Percentiles rank a stretch among this genome's conserved stretches.
These are phyloP conservation scores for Colletotrichum sp. DNA, from an alignment of 2,329 filamentous ascomycete genomes.

Conservation along the genomic window DNA sequence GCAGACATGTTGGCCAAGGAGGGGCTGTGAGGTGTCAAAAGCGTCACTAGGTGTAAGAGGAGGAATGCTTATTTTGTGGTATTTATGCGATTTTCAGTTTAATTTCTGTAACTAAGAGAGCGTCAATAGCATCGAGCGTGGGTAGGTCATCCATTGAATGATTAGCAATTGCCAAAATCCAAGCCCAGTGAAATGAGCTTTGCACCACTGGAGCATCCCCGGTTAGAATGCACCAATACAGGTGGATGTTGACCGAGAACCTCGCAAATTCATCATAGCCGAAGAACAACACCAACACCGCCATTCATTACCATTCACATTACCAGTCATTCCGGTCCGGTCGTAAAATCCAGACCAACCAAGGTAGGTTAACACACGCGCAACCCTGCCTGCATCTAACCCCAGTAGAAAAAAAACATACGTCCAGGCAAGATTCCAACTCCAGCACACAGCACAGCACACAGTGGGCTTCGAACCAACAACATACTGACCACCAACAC, in stretches of 20 bases:
- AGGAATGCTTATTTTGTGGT: background rate
- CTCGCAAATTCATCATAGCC: background rate
- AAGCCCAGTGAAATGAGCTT: background rate
- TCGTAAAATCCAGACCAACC: background rate
- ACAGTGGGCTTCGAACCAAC: background rate
- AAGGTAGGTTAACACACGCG: background rate
- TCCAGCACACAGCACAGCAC: background rate
- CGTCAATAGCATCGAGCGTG: background rate
- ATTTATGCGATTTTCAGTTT: background rate
- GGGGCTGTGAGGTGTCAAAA: constrained; percentile 41
- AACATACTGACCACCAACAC: background rate
- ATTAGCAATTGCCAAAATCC: background rate
- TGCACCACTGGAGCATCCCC: background rate
- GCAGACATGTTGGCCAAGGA: constrained; percentile 76
- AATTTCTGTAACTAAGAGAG: background rate
- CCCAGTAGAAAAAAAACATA: background rate
- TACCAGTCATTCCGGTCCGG: background rate
- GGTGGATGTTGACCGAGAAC: background rate
- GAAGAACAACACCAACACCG: background rate
- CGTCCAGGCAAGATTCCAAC: background rate
- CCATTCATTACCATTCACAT: background rate
- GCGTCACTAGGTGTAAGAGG: background rate
- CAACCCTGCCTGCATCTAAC: background rate
- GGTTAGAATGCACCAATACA: background rate
- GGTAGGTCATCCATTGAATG: background rate